These are phyloP conservation scores for Pseudocercospora macadamiae DNA, from an alignment of 2,329 filamentous ascomycete species.

Conservation along the genomic window DNA sequence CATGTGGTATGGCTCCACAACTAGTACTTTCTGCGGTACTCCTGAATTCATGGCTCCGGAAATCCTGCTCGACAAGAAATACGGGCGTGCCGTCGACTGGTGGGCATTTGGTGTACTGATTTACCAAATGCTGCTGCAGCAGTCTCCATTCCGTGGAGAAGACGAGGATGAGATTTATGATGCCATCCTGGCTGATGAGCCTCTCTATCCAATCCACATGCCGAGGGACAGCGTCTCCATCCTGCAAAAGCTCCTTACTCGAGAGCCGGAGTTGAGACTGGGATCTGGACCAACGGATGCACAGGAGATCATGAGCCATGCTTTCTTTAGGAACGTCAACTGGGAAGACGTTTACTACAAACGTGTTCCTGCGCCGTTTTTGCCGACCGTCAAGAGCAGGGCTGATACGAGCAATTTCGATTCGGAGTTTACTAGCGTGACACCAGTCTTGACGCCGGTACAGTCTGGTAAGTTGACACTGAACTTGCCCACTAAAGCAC, in stretches of 20 bases:
- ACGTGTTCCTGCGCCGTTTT: conserved; percentile 83
- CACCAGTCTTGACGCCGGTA: conserved; percentile 93
- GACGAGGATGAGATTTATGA: conserved; percentile 99
- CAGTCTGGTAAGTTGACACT: conserved; percentile 76
- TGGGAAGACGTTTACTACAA: conserved; percentile 99
- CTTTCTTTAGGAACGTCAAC: conserved; percentile 96
- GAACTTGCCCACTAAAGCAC: neutral
- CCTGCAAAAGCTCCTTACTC: conserved; percentile 92
- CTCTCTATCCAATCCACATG: conserved; percentile 98
- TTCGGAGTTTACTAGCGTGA: conserved; percentile 97
- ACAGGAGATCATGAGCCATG: conserved; percentile 97
- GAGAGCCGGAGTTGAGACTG: conserved; percentile 89
- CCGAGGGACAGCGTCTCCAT: conserved; percentile 96
- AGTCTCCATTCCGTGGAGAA: conserved; percentile 97
- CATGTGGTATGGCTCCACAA: conserved; percentile 98
- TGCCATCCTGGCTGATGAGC: conserved; percentile 95
- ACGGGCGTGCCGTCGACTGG: conserved; percentile 96
- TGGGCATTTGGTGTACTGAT: conserved; percentile 99
- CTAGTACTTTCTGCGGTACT: conserved; percentile 98
- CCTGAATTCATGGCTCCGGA: conserved; percentile 99
- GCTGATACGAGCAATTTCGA: conserved; percentile 99
- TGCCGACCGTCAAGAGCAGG: conserved; percentile 84
- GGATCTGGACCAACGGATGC: conserved; percentile 95
- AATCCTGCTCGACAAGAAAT: conserved; percentile 98
- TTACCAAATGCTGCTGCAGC: conserved; percentile 99